Conservation (phyloP, 495 filamentous ascomycete species). For the Poronia punctata region DNA sequence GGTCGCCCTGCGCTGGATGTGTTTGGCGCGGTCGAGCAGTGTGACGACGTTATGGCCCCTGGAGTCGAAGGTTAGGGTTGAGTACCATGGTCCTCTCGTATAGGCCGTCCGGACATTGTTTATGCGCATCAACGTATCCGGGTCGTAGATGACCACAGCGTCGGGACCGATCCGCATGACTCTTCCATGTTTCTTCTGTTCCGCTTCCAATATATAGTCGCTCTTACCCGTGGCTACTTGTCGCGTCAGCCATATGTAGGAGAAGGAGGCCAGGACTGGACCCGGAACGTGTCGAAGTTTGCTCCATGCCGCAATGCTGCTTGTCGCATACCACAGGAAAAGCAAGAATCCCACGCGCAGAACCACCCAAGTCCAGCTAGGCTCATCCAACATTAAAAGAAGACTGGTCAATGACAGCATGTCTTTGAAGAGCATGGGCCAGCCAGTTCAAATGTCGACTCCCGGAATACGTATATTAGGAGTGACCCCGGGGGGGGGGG, state of each 20-base stretch:
- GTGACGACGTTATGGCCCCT: not conserved
- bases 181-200: not conserved
- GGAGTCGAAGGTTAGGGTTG: not conserved
- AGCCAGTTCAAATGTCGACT: not conserved
- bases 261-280: slow-evolving; percentile 3
- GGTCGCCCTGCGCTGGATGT: not conserved
- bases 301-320: not conserved
- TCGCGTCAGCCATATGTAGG: slow-evolving; percentile 5
- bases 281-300: slow-evolving; percentile 5
- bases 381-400: not conserved
- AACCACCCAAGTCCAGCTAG: not conserved
- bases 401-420: not conserved
- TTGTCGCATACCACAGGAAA: slow-evolving; percentile 1
- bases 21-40: not conserved
- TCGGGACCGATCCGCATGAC: not conserved
- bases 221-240: not conserved
- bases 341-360: not conserved
- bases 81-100: not conserved
- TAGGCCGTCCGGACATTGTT: not conserved
- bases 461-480: not conserved
- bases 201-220: not conserved
- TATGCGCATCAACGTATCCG: not conserved
- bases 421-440: not conserved
- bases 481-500: too few species aligned
- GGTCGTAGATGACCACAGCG: not conserved